phyloP scores from a whole-genome alignment of 2,329 filamentous ascomycete genomes.

The Aspergillus pseudotamarii region DNA sequence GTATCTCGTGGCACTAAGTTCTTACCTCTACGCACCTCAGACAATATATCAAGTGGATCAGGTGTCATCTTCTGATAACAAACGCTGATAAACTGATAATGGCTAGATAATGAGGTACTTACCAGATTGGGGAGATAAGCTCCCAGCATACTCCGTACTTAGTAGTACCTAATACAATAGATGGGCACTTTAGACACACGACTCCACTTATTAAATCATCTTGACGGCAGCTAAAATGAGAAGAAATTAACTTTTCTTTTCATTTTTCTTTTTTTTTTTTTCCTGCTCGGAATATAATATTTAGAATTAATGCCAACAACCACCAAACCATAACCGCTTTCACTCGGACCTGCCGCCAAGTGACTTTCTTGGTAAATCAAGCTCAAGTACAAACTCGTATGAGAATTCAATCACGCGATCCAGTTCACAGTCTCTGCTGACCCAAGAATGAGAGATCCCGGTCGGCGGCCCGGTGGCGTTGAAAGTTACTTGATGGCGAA shows the following conservation, averaged over 20 bases:
- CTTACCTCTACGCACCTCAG: background rate
- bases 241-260: background rate
- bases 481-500: background rate
- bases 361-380: background rate
- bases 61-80: background rate
- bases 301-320: background rate
- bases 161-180: background rate
- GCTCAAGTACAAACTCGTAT: background rate
- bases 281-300: background rate
- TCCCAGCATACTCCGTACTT: background rate
- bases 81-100: slow-evolving; percentile 3
- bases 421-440: background rate
- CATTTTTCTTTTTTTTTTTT: background rate
- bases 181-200: no score
- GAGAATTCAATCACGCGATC: background rate
- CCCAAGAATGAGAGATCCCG: background rate
- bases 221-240: background rate
- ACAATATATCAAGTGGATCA: background rate
- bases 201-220: background rate
- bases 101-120: background rate
- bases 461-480: background rate
- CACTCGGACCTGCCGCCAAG: background rate
- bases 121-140: background rate
- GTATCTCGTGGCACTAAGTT: background rate
- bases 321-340: background rate